phyloP scores from a whole-genome alignment of 345 rosid genomes.

The Syzygium oleosum region DNA sequence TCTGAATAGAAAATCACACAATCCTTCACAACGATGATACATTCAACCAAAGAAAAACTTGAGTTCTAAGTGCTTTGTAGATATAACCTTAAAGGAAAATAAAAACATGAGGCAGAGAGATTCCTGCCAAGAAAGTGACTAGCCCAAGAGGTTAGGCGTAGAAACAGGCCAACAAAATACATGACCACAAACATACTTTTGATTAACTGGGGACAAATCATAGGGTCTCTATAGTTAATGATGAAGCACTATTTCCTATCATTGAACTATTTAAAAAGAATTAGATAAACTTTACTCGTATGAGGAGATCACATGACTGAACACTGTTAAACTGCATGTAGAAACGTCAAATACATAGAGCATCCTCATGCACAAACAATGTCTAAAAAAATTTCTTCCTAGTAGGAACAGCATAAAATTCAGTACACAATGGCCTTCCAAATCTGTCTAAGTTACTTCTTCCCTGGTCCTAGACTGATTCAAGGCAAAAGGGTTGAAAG shows the following conservation, averaged over 20 bases:
- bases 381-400: not conserved
- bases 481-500: not conserved
- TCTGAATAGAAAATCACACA: not conserved
- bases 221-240: not conserved
- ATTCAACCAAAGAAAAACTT: not conserved
- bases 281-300: not conserved
- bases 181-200: not conserved
- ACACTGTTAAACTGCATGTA: not conserved
- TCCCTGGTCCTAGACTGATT: not conserved
- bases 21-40: not conserved
- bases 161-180: not conserved
- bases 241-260: not conserved
- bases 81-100: not conserved
- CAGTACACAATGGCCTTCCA: not conserved
- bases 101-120: not conserved
- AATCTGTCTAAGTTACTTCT: not conserved
- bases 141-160: not conserved
- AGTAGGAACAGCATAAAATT: not conserved
- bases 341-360: not conserved
- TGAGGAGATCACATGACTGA: not conserved
- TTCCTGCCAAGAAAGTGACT: not conserved
- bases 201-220: not conserved
- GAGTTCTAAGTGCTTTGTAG: not conserved
- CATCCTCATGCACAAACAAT: not conserved
- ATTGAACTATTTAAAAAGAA: not conserved